Percentiles rank a stretch among this genome's conserved stretches.
Conservation (phyloP, 495 filamentous ascomycete genomes). For the Penicillium malachiteum region DNA sequence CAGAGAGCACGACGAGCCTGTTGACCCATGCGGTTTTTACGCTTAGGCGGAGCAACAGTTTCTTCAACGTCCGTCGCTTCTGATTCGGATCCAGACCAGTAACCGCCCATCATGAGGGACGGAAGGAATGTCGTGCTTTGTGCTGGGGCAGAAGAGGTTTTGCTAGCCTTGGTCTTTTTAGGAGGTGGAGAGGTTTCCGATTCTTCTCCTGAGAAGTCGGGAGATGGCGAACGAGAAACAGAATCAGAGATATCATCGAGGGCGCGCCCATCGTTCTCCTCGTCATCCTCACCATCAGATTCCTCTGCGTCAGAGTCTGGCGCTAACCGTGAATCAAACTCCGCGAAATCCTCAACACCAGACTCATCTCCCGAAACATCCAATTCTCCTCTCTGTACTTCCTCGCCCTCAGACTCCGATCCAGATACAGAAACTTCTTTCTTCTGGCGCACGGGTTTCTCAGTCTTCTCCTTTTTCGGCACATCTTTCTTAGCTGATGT, state of each 20-base stretch:
- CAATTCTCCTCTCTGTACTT: conserved; percentile 13
- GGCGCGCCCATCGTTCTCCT: conserved; percentile 22
- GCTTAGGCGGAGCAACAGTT: conserved; percentile 34
- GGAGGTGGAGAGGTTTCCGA: conserved; percentile 31
- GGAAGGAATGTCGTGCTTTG: conserved; percentile 81
- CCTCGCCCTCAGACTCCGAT: conserved; percentile 14
- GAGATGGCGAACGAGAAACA: conserved; percentile 41
- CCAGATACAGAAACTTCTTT: conserved; percentile 15
- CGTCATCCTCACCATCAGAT: conserved; percentile 37
- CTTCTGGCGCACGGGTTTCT: conserved; percentile 9
- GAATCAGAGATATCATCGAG: conserved; percentile 26
- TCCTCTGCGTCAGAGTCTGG: conserved; percentile 48
- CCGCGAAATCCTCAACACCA: conserved; percentile 40
- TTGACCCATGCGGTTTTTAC: conserved; percentile 88
- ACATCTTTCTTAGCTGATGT: conserved; percentile 23
- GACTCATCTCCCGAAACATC: conserved; percentile 36
- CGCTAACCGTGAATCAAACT: conserved; percentile 56
- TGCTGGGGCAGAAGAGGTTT: conserved; percentile 32
- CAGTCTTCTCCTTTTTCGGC: conserved; percentile 16
- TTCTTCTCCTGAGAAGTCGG: conserved; percentile 28
- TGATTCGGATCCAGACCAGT: conserved; percentile 81
- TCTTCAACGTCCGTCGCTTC: conserved; percentile 48
- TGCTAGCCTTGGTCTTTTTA: conserved; percentile 42
- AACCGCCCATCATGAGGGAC: conserved; percentile 79
- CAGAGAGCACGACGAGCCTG: conserved; percentile 78